Evolutionary conservation across 768 basidiomycete species (phyloP).

Genomic region (Chalciporus chontae): DNA sequence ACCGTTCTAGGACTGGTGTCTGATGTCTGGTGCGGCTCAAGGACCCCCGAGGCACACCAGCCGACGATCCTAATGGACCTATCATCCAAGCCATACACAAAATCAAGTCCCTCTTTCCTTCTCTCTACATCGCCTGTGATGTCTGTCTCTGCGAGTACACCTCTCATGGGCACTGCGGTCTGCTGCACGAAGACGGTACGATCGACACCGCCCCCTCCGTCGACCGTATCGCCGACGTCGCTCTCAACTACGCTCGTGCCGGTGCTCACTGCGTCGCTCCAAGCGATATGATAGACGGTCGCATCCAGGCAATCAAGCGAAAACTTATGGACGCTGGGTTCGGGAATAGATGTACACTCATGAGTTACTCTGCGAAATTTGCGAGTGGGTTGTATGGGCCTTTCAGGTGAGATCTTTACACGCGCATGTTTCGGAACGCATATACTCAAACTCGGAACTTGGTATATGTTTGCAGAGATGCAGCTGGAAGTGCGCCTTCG

Average conservation of each 20-base stretch:
- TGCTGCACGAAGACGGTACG: conserved; percentile 68
- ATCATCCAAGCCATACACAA: conserved; percentile 90
- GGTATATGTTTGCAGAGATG: conserved; percentile 57
- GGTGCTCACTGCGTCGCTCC: conserved; percentile 99
- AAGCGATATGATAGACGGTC: conserved; percentile 99
- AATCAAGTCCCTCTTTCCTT: conserved; percentile 73
- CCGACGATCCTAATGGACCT: conserved; percentile 86
- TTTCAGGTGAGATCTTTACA: conserved; percentile 61
- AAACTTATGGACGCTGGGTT: conserved; percentile 77
- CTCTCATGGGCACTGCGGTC: conserved; percentile 94
- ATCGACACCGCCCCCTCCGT: conserved; percentile 79
- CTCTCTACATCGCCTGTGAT: conserved; percentile 86
- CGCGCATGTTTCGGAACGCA: background rate
- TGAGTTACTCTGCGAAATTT: conserved; percentile 98
- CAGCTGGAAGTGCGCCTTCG: conserved; percentile 93
- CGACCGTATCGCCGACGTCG: conserved; percentile 87
- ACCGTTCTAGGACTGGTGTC: background rate
- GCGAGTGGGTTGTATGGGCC: conserved; percentile 94
- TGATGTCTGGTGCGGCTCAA: conserved; percentile 26
- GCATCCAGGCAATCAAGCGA: conserved; percentile 86
- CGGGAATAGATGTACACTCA: conserved; percentile 86
- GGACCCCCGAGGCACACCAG: conserved; percentile 82
- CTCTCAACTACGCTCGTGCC: conserved; percentile 86
- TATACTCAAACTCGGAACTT: background rate
- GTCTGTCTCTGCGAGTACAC: conserved; percentile 99